Evolutionary conservation across 352 stramenopile species (phyloP), one percentile per base, ranked within the genome.

Genomic region (Phytopythium mirpurense): DNA sequence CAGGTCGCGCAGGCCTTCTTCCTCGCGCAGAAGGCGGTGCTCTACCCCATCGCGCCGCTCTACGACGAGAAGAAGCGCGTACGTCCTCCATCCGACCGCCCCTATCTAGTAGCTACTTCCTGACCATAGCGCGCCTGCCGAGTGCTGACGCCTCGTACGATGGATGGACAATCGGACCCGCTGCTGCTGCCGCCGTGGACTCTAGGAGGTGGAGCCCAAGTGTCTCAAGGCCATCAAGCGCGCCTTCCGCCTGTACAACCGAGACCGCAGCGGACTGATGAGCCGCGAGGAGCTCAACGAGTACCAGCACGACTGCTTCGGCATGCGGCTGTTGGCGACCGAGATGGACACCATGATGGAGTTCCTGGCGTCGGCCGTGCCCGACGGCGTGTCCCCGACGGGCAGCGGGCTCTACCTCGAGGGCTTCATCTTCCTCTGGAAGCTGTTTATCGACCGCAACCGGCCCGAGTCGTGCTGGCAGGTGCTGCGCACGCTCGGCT

Each of bases 311-410:
- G 79, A 89, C 52, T 96, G 83, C 61, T 96, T 95, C 62, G 78
- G 80, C 10, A 86, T 92, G 56, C 76, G 78, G 5, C 67, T 96
- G 59, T 67, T 93, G 31, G 68, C 74, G 2, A 71, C 72, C 10
- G 86, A 96, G 59, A 93, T 93, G 51, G 83, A 96, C 60, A 91
- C 82, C 16, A 74, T 96, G 65, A 79, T 94, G 59, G 83, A 94
- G 31, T 89, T 89, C 51, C 67, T 94, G 23, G 70, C 72, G 41
- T 77, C 72, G 0, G 79, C 73, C 24, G 78, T 83, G 34, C 78
- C 81, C 14, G 69, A 86, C 2, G 79, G 79, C 35, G 78, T 94
- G 19, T 72, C 79, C 46, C 57, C 80, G 53, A 72, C 90, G 54
- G 70, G 79, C 31, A 81, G 60, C 43, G 83, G 78, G 34, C 61